These are phyloP conservation scores for Microbotryomycetes sp. DNA, from an alignment of 1,284 basidiomycete genomes.

Conservation along the genomic window DNA sequence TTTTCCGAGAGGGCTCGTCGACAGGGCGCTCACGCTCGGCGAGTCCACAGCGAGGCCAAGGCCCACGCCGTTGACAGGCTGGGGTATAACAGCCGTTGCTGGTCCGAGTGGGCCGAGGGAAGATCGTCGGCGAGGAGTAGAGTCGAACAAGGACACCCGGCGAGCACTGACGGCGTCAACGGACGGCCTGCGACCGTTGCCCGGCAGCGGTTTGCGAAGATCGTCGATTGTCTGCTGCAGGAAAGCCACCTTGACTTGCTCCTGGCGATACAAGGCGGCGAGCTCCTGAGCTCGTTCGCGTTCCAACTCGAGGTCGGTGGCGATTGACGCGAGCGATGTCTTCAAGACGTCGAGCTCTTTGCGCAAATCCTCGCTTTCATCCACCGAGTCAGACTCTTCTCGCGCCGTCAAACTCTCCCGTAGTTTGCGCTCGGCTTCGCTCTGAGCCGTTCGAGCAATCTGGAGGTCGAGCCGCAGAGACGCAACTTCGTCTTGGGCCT, in stretches of 20 bases:
- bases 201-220: slow-evolving; percentile 65
- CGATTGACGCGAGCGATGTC: slow-evolving; percentile 51
- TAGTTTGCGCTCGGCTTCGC: slow-evolving; percentile 2
- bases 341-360: slow-evolving; percentile 10
- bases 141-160: slow-evolving; percentile 55
- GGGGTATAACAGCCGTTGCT: slow-evolving; percentile 6
- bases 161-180: slow-evolving; percentile 43
- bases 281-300: slow-evolving; percentile 53
- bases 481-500: background rate
- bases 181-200: slow-evolving; percentile 46
- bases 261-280: slow-evolving; percentile 59
- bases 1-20: background rate
- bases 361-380: background rate
- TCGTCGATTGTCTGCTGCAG: slow-evolving; percentile 83
- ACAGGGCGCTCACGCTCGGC: background rate
- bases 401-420: background rate
- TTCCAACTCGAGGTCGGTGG: slow-evolving; percentile 54
- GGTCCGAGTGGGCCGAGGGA: slow-evolving; percentile 39
- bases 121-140: slow-evolving; percentile 54
- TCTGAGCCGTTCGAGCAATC: slow-evolving; percentile 10
- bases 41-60: slow-evolving; percentile 18
- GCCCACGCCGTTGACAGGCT: background rate
- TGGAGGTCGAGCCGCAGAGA: slow-evolving; percentile 16
- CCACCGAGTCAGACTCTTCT: no score
- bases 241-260: slow-evolving; percentile 70